A percentile compares a stretch with the other conserved stretches of the same genome.
These are phyloP conservation scores for Entomortierella chlamydospora DNA, from an alignment of 192 early-diverging fungal genomes.

Conservation along the genomic window DNA sequence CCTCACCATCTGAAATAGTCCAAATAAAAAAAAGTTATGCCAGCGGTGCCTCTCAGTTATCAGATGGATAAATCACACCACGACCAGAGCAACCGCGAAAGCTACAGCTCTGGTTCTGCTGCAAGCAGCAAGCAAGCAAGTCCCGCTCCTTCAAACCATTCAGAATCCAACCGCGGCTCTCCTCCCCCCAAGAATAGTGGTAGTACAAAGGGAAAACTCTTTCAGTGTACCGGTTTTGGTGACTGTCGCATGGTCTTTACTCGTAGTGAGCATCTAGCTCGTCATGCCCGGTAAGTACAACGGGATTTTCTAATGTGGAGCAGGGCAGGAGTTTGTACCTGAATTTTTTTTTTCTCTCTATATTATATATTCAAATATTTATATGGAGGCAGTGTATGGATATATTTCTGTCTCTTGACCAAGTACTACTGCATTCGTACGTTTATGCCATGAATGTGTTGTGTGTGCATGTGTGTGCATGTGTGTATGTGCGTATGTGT, in stretches of 20 bases:
- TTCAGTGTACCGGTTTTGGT: conserved; percentile 51
- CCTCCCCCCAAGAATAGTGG: conserved; percentile 24
- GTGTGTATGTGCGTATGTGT: no score
- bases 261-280: conserved; percentile 46
- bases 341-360: not conserved
- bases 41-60: conserved; percentile 21
- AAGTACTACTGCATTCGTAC: no score
- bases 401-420: no score
- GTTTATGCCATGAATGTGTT: no score
- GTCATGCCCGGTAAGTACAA: conserved; percentile 45
- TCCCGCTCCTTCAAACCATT: conserved; percentile 39
- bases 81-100: conserved; percentile 15
- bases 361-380: not conserved
- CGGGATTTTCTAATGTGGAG: no score
- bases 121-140: conserved; percentile 41
- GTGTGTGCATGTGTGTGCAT: no score
- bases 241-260: conserved; percentile 56
- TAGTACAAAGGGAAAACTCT: conserved; percentile 46
- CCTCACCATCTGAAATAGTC: not conserved
- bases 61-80: conserved; percentile 20
- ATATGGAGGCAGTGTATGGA: no score
- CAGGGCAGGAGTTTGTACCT: not conserved
- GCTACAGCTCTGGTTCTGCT: conserved; percentile 6
- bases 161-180: conserved; percentile 28
- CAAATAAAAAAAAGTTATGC: conserved; percentile 14